A percentile compares a stretch with the other conserved stretches of the same genome.
Conservation (phyloP, 1,139 yeast species). For the Sugiyamaella pinicola region DNA sequence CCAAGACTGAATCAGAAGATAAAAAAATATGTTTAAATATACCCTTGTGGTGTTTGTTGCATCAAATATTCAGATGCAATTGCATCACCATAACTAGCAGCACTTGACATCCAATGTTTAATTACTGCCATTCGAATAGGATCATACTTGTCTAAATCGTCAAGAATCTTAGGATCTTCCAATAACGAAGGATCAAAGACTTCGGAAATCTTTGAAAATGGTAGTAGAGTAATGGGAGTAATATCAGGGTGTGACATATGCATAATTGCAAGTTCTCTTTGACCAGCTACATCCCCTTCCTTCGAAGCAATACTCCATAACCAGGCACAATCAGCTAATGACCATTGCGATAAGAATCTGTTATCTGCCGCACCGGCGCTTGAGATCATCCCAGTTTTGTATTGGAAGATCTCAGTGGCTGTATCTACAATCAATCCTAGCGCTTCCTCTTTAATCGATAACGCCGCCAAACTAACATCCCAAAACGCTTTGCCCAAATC, state of each 20-base stretch:
- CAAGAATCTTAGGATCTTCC: conserved; percentile 30
- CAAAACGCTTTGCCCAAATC: conserved; percentile 44
- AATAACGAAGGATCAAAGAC: conserved; percentile 34
- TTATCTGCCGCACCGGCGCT: conserved; percentile 20
- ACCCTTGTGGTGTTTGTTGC: conserved; percentile 29
- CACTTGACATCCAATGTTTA: conserved; percentile 40
- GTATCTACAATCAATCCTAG: conserved; percentile 38
- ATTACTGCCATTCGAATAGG: conserved; percentile 40
- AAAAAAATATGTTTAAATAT: conserved; percentile 10
- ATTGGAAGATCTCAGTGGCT: conserved; percentile 42
- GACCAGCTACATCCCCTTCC: conserved; percentile 39
- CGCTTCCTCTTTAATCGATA: conserved; percentile 41
- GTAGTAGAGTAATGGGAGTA: conserved; percentile 35
- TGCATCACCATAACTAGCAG: conserved; percentile 39
- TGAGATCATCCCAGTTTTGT: conserved; percentile 29
- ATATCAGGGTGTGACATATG: conserved; percentile 40
- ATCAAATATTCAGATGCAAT: conserved; percentile 39
- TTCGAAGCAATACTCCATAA: conserved; percentile 40
- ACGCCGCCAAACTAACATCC: conserved; percentile 45
- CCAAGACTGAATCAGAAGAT: neutral
- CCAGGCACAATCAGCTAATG: conserved; percentile 37
- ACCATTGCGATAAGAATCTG: conserved; percentile 33
- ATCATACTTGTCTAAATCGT: conserved; percentile 38
- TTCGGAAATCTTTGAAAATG: conserved; percentile 35
- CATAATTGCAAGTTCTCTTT: conserved; percentile 41